These are phyloP conservation scores for Xylariomycetidae sp. DNA, from an alignment of 2,329 filamentous ascomycete species.

Conservation along the genomic window DNA sequence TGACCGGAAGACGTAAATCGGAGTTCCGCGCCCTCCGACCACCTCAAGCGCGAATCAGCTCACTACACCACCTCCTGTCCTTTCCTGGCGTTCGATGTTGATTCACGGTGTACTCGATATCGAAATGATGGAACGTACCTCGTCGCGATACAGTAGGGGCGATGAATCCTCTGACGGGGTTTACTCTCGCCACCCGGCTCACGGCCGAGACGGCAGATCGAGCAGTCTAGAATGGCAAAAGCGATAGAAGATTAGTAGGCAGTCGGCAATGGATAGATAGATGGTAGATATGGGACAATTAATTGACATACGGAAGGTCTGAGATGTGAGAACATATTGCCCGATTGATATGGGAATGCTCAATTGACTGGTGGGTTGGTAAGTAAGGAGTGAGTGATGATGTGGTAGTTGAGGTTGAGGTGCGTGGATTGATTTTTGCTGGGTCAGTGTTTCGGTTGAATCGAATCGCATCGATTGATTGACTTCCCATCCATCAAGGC, in stretches of 20 bases:
- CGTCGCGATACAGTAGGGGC: slow-evolving; percentile 56
- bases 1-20: too few relatives aligned
- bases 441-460: slow-evolving; percentile 8
- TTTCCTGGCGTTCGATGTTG: too few relatives aligned
- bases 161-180: slow-evolving; percentile 51
- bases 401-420: slow-evolving; percentile 12
- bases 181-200: slow-evolving; percentile 44
- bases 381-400: slow-evolving; percentile 8
- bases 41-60: too few relatives aligned
- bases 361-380: slow-evolving; percentile 37
- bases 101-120: not conserved
- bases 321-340: slow-evolving; percentile 54
- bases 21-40: too few relatives aligned
- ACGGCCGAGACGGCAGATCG: slow-evolving; percentile 45
- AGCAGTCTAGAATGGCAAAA: slow-evolving; percentile 38
- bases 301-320: slow-evolving; percentile 48
- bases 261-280: slow-evolving; percentile 2
- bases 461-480: slow-evolving; percentile 10
- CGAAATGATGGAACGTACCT: slow-evolving; percentile 43
- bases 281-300: slow-evolving; percentile 7
- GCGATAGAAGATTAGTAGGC: too few relatives aligned
- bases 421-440: slow-evolving; percentile 26
- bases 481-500: too few relatives aligned
- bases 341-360: slow-evolving; percentile 37
- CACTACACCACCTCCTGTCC: too few relatives aligned